Conservation (phyloP, 2,329 filamentous ascomycete species). For the Fusarium sp. region DNA sequence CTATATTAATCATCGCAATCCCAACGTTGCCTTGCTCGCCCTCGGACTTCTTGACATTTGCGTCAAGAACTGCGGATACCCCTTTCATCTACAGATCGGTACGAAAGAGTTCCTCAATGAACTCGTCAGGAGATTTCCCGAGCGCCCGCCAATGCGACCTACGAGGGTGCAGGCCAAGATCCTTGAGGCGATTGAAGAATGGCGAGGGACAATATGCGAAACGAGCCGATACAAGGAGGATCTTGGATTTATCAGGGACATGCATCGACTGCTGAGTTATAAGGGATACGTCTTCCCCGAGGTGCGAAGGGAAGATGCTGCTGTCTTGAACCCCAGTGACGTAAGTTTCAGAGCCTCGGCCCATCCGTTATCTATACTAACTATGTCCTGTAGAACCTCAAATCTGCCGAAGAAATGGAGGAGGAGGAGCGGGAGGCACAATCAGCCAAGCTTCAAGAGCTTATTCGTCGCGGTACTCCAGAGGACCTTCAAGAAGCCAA, state of each 20-base stretch:
- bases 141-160: slow-evolving; percentile 86
- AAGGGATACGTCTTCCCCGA: slow-evolving; percentile 98
- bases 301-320: slow-evolving; percentile 91
- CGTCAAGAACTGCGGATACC: slow-evolving; percentile 99
- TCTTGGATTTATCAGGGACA: slow-evolving; percentile 93
- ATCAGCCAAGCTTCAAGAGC: slow-evolving; percentile 96
- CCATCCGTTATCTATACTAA: slow-evolving; percentile 54
- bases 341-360: slow-evolving; percentile 65
- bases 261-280: slow-evolving; percentile 95
- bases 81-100: slow-evolving; percentile 97
- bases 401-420: slow-evolving; percentile 98
- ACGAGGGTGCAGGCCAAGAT: slow-evolving; percentile 92
- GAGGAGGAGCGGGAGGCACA: slow-evolving; percentile 95
- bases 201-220: slow-evolving; percentile 97
- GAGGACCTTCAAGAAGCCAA: slow-evolving; percentile 97
- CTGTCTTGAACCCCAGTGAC: slow-evolving; percentile 95
- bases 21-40: slow-evolving; percentile 91
- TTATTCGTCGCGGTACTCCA: slow-evolving; percentile 91
- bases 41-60: slow-evolving; percentile 96
- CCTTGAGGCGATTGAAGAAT: slow-evolving; percentile 96
- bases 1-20: slow-evolving; percentile 96
- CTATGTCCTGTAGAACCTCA: slow-evolving; percentile 74
- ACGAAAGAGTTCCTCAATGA: slow-evolving; percentile 99
- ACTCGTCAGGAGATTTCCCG: slow-evolving; percentile 93
- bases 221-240: slow-evolving; percentile 98